Evolutionary conservation across 352 stramenopile genomes (phyloP), one percentile per base, ranked within the genome.

Genomic region (Globisporangium viniferum): DNA sequence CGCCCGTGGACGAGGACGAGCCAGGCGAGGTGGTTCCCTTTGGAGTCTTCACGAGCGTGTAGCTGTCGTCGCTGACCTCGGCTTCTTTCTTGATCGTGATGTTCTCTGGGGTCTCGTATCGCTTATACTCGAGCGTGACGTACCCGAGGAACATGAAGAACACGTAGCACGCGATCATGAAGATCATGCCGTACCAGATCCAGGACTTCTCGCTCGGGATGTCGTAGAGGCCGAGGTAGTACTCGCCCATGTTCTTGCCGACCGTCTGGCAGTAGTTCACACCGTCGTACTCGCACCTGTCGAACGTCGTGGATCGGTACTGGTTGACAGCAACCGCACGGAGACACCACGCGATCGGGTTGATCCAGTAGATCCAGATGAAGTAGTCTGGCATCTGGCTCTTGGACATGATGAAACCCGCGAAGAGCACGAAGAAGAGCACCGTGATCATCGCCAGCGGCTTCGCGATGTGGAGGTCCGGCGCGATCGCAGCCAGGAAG

Each of bases 341-440:
- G n/a, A 78, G 64, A 18, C 36, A 64, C 80, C 79, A 89, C 3
- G 67, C 44, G 9, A 89, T 59, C 3, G 81, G 82, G 51, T 86
- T 84, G 12, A 90, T 41, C 67, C 73, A 88, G 68, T 81, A 85
- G 35, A 86, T 53, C 77, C 77, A 85, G 31, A 73, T 78, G 27
- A 58, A 76, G 39, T 79, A 78, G 55, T 71, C 59, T 2, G 78
- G 81, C 20, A 90, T 80, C 2, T 75, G 55, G 5, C 63, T 58
- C 46, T 80, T 76, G 9, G 77, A 60, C 54, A 85, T 70, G 10
- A 75, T 58, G 59, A 77, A 75, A 8, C 73, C 73, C 22, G 67
- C 63, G 22, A 86, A 89, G 2, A 90, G 22, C 2, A 86, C 59
- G 63, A 78, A 86, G 27, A 85, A 48, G 33, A 74, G 31, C 1